Evolutionary conservation across 495 filamentous ascomycete species (phyloP), one percentile per base, ranked within the genome.

Genomic region (Xylaria grammica): DNA sequence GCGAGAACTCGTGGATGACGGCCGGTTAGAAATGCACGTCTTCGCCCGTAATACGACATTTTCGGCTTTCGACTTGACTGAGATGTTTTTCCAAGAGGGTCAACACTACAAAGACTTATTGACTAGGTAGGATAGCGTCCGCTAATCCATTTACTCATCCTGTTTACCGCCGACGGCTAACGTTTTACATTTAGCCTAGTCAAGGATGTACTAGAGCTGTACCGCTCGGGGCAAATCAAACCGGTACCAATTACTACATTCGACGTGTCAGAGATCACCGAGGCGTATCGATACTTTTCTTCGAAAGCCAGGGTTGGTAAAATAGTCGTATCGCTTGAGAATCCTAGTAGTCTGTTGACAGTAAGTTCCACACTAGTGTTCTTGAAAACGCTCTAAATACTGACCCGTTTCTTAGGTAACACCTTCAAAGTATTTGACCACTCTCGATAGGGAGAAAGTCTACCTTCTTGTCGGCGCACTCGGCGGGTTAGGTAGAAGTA

Each of bases 391-490:
- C 4, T 26, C 3, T 24, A n/a, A n/a, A n/a, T 26, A 26, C 17
- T n/a, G 20, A 22, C 7, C 11, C 4, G 6, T 6, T 26, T 10
- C 46, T 10, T 19, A 42, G 53, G 55, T 46, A 3, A 17, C 54
- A 22, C 36, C 20, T 8, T 17, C 36, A 4, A 42, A 29, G 5
- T 69, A 67, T 26, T 34, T 10, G 3, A 40, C 50, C 1, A 44
- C 62, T 11, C 36, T 78, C 19, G 52, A 69, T 15, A 20, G 68
- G 1, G 65, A 79, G 34, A 76, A 73, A n/a, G 73, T 75, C 9
- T 86, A 86, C 59, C 63, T 87, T 19, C 65, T 87, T 4, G 69
- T 80, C 22, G 83, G 85, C 0, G 79, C 82, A 49, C 74, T 86
- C 0, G 82, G 85, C 2, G 86, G 85, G 0, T 70, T 89, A 7